Base-by-base conservation (phyloP, 23 red algal genomes). In the Gracilaria gracilis region DNA sequence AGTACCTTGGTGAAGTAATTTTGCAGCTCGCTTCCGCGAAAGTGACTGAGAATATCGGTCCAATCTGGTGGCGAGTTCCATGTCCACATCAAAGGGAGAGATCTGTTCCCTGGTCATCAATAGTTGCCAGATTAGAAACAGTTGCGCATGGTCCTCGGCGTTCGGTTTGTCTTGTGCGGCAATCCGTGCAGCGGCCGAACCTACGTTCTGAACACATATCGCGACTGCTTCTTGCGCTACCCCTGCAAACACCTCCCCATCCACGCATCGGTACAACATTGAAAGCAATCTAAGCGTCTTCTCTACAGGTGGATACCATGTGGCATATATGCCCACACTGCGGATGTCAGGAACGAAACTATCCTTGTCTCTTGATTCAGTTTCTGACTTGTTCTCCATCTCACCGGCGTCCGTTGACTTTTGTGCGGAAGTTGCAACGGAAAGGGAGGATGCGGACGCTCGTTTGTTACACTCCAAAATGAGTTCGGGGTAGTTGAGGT, bases 1-100 rank as follows among this genome's bases (percentile, higher is more conserved):
- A 98, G 78, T 17, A 98, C 85, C 25, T 80, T 74, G 9, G 92
- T 94, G 57, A 98, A 98, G 65, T 98, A 98, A 69, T 98, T 98
- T 70, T 98, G 97, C 31, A 98, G 93, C 55, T 98, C 97, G 61
- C 83, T 91, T 50, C 97, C 97, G 54, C 97, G 88, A 62, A 98
- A 98, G 62, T 98, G 88, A 61, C 65, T 90, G 29, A 98, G 93
- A 74, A 98, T 98, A 55, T 98, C 97, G 31, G 88, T 88, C 97
- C 97, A 98, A 70, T 98, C 97, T 38, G 97, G 97, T n/a, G 97
- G 97, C 14, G 88, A 55, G 34, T 88, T 84, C 76, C 87, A 99
- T 94, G 33, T 99, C 91, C 9, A 96, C 88, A 77, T 93, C 83
- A 65, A 99, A 99, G 19, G 94, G 97, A 15, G 83, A 81, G 25